Conservation (phyloP, 805 yeast species). For the Isabelozyma heimii region DNA sequence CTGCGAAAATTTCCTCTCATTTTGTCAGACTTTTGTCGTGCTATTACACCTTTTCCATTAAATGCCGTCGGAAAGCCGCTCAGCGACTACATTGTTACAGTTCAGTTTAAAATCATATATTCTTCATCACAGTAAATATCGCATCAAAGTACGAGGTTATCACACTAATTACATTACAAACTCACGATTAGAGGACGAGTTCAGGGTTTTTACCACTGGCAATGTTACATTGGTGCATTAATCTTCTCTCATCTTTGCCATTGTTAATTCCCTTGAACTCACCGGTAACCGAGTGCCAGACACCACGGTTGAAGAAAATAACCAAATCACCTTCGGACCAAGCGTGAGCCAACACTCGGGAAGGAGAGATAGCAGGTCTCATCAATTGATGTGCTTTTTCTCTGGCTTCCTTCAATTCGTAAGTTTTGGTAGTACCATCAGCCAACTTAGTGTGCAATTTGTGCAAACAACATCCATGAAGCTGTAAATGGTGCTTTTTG, state of each 20-base stretch:
- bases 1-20: no score
- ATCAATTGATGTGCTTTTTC: slow-evolving; percentile 66
- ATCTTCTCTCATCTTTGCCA: slow-evolving; percentile 68
- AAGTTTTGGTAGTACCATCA: slow-evolving; percentile 46
- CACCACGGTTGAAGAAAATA: slow-evolving; percentile 84
- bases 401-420: slow-evolving; percentile 73
- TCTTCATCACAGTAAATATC: not conserved
- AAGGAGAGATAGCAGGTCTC: slow-evolving; percentile 83
- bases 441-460: slow-evolving; percentile 52
- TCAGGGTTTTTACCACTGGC: slow-evolving; percentile 75
- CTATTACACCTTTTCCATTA: no score
- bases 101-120: no score
- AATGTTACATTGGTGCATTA: slow-evolving; percentile 93
- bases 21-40: no score
- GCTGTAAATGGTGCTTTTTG: slow-evolving; percentile 77
- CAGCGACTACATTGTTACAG: no score
- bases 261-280: slow-evolving; percentile 55
- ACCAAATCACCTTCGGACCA: slow-evolving; percentile 86
- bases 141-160: no score
- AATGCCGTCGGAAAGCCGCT: no score
- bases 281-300: slow-evolving; percentile 90
- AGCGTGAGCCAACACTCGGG: slow-evolving; percentile 72
- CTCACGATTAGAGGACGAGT: not conserved
- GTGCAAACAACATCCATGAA: slow-evolving; percentile 84
- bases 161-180: not conserved